These are phyloP conservation scores for Naematelia aurantialba DNA, from an alignment of 768 basidiomycete species.

Conservation along the genomic window DNA sequence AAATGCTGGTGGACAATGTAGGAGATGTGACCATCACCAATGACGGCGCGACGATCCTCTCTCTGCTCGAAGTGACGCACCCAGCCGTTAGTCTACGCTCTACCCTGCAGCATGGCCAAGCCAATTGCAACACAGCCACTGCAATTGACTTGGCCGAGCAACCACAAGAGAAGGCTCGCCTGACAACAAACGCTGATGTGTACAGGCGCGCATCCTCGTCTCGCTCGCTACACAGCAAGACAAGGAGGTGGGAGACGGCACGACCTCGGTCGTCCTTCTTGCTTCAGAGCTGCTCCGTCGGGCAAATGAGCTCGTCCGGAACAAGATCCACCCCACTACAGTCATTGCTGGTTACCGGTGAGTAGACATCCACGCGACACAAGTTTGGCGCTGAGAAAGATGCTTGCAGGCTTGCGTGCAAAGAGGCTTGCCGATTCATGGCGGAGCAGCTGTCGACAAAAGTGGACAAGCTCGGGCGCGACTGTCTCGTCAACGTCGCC, in stretches of 20 bases:
- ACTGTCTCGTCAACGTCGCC: constrained; percentile 89
- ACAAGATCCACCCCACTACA: constrained; percentile 97
- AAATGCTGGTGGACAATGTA: constrained; percentile 92
- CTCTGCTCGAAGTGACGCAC: constrained; percentile 87
- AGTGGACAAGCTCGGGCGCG: constrained; percentile 84
- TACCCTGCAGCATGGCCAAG: no score
- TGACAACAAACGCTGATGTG: not conserved
- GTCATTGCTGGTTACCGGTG: constrained; percentile 94
- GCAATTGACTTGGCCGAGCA: not conserved
- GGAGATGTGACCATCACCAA: constrained; percentile 99
- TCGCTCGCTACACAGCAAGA: constrained; percentile 99
- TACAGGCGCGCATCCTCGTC: constrained; percentile 73
- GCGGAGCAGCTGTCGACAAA: constrained; percentile 94
- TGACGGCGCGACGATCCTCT: constrained; percentile 98
- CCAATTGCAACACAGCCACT: not conserved
- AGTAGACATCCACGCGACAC: constrained; percentile 8
- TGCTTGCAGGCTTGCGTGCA: constrained; percentile 70
- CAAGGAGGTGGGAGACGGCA: constrained; percentile 98
- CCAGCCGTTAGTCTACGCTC: constrained; percentile 65
- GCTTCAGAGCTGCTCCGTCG: constrained; percentile 94
- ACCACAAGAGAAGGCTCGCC: no score
- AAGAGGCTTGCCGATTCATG: constrained; percentile 96
- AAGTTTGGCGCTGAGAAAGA: constrained; percentile 9
- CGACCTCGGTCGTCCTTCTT: constrained; percentile 95
- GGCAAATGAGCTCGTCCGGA: constrained; percentile 95